These are phyloP conservation scores for Trichoderma citrinoviride DNA, from an alignment of 2,329 filamentous ascomycete species.

Conservation along the genomic window DNA sequence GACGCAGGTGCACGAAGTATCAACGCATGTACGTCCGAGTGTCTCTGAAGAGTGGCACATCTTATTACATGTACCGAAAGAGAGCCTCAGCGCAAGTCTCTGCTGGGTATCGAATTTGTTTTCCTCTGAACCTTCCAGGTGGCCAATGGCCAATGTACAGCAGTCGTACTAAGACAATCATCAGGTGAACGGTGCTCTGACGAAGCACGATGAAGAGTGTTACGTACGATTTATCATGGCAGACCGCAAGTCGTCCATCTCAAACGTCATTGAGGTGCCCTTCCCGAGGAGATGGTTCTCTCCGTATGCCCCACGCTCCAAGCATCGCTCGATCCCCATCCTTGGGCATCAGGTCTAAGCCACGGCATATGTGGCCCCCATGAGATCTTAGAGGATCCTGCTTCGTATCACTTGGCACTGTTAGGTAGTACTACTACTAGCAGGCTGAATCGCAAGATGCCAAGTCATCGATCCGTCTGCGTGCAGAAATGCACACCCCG, in stretches of 20 bases:
- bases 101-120: too few relatives aligned
- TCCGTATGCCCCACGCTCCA: background rate
- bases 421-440: too few relatives aligned
- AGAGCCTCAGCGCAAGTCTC: too few relatives aligned
- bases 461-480: background rate
- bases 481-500: conserved; percentile 2
- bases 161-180: too few relatives aligned
- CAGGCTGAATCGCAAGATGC: background rate
- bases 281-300: background rate
- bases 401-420: background rate
- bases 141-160: too few relatives aligned
- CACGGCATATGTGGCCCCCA: background rate
- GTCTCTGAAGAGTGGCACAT: too few relatives aligned
- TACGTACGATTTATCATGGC: background rate
- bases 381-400: background rate
- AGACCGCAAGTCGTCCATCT: background rate
- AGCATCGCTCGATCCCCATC: background rate
- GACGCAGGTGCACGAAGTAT: too few relatives aligned
- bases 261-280: background rate
- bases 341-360: background rate
- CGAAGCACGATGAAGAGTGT: too few relatives aligned
- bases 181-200: too few relatives aligned
- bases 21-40: too few relatives aligned
- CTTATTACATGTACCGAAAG: too few relatives aligned
- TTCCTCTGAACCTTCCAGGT: too few relatives aligned